Conservation (phyloP, 179 eudicot genomes). For the Actinidia chinensis region DNA sequence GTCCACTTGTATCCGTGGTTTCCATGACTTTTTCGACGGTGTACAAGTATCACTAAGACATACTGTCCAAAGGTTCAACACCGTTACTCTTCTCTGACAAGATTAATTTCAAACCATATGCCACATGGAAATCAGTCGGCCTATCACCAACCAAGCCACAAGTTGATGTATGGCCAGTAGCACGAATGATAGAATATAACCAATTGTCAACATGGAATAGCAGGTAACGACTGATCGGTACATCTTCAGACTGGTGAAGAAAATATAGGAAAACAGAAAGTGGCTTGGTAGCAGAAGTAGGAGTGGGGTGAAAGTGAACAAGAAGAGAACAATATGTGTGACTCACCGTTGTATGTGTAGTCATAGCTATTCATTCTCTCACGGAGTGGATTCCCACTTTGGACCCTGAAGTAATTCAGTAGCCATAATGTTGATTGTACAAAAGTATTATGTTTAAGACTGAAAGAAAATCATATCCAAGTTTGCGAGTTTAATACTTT, state of each 20-base stretch:
- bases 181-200: conserved; percentile 68
- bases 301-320: conserved; percentile 80
- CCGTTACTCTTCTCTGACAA: conserved; percentile 37
- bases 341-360: conserved; percentile 89
- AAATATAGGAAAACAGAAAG: conserved; percentile 89
- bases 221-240: conserved; percentile 44
- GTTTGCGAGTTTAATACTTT: too few species aligned
- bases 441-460: too few species aligned
- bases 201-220: conserved; percentile 48
- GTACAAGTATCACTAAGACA: conserved; percentile 19
- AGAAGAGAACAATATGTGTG: conserved; percentile 91
- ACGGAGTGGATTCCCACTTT: conserved; percentile 94
- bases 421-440: too few species aligned
- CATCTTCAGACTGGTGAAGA: conserved; percentile 67
- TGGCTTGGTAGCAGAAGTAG: conserved; percentile 87
- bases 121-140: conserved; percentile 62
- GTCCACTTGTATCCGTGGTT: conserved; percentile 24
- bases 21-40: conserved; percentile 30
- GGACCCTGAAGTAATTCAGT: conserved; percentile 61
- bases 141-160: conserved; percentile 66
- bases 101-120: conserved; percentile 58
- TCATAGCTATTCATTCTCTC: conserved; percentile 92
- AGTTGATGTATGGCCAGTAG: conserved; percentile 81
- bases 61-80: conserved; percentile 22
- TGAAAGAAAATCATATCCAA: too few species aligned